Base-by-base conservation (phyloP, 1,139 yeast genomes). In the Saccharomycopsis hybrid region DNA sequence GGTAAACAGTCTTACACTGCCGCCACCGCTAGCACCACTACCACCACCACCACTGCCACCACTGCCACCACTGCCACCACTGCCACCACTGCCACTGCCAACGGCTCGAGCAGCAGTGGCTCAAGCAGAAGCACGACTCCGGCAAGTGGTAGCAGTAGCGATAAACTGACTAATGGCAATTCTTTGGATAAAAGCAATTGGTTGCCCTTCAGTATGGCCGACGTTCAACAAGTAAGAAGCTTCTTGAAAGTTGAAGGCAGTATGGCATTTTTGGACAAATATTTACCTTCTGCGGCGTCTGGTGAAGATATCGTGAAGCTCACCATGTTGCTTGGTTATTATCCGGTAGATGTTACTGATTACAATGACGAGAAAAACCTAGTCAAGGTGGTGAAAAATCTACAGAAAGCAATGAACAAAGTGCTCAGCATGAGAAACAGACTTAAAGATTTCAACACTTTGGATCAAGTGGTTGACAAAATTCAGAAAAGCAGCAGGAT, bases 231-330 rank as follows among this genome's bases (percentile, higher is more conserved):
- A 51, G 81, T 88, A 1, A 8, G 92, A 53, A 68, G 71, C 51
- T 80, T 62, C 57, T 65, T 88, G 50, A 84, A 83, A 60, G 63
- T 67, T 11, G 64, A 76, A 53, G 96, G 96, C 0, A 72, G 78
- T 33, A 66, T 73, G 55, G 64, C 67, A 54, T 83, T 85, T 57
- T 65, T 87, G 48, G 77, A 77, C 51, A 69, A 71, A 45, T 84
- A 76, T 57, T 64, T 85, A 33, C 86, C 90, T 0, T 71, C 59
- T 46, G 47, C 56, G 44, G 47, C 60, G 58, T 39, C 62, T 58
- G 43, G 58, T 45, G 46, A 55, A 52, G 57, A 59, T 29, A 55
- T 56, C 9, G 54, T 53, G 36, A 54, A 56, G 41, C 54, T 64
- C 36, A 56, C 57, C 25, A 53, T 61, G 49, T 60, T 62, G 38